Conservation (phyloP, 1,284 basidiomycete species). For the Volvariella surrecta region DNA sequence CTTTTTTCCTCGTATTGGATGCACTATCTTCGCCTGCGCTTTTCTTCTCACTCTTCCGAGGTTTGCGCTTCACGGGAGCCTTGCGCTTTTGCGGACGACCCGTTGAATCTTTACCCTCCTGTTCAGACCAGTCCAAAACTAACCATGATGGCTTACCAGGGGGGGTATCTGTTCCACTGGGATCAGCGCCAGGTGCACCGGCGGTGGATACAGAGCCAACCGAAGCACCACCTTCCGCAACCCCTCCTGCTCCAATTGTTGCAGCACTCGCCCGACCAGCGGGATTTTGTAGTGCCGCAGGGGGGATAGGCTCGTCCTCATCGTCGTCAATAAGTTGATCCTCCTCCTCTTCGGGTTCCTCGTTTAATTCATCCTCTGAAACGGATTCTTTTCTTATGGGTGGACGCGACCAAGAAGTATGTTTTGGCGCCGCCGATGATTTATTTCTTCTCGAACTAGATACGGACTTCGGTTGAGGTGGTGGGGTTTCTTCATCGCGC, state of each 20-base stretch:
- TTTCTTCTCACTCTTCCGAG: slow-evolving; percentile 20
- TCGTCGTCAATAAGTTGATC: slow-evolving; percentile 74
- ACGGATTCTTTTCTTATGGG: slow-evolving; percentile 14
- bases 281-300: slow-evolving; percentile 19
- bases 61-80: slow-evolving; percentile 36
- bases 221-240: too few species aligned
- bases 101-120: too few species aligned
- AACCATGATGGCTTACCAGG: too few species aligned
- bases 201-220: too few species aligned
- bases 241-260: too few species aligned
- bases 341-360: slow-evolving; percentile 64
- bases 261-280: slow-evolving; percentile 22
- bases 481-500: slow-evolving; percentile 58
- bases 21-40: slow-evolving; percentile 22
- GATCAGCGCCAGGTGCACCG: too few species aligned
- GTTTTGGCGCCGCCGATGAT: slow-evolving; percentile 8
- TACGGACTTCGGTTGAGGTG: slow-evolving; percentile 30
- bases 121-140: too few species aligned
- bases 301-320: slow-evolving; percentile 33
- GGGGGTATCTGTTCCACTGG: too few species aligned
- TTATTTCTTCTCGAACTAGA: slow-evolving; percentile 19
- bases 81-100: slow-evolving; percentile 28
- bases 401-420: slow-evolving; percentile 15
- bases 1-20: neutral
- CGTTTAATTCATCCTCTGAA: slow-evolving; percentile 30